These are phyloP conservation scores for Aspergillus bombycis DNA, from an alignment of 2,329 filamentous ascomycete genomes.

Conservation along the genomic window DNA sequence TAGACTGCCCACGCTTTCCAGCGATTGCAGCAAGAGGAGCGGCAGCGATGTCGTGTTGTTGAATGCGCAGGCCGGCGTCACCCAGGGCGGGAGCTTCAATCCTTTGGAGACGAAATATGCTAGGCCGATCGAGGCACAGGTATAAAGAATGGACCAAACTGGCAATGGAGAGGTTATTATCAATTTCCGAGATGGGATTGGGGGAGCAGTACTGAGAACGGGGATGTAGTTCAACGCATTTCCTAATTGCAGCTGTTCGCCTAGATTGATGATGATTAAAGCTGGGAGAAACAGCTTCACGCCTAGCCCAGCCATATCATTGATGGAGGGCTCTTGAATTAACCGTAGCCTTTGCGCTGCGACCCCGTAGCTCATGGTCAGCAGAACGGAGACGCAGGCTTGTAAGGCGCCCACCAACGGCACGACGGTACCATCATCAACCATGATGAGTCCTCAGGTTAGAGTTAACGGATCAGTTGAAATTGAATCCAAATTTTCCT, in stretches of 20 bases:
- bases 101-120: constrained; percentile 48
- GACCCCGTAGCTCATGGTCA: constrained; percentile 58
- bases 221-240: constrained; percentile 54
- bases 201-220: constrained; percentile 45
- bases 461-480: background rate
- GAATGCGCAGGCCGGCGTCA: constrained; percentile 58
- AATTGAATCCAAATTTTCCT: background rate
- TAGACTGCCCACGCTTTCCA: constrained; percentile 61
- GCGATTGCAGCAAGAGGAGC: constrained; percentile 55
- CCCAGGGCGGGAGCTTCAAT: constrained; percentile 57
- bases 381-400: constrained; percentile 57
- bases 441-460: constrained; percentile 11
- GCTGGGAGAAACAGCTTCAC: constrained; percentile 59
- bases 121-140: constrained; percentile 52
- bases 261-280: constrained; percentile 57
- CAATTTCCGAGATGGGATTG: background rate
- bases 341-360: constrained; percentile 55
- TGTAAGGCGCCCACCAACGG: constrained; percentile 58
- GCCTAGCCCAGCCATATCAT: constrained; percentile 56
- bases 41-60: constrained; percentile 62
- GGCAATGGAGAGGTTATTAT: background rate
- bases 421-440: constrained; percentile 21
- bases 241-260: constrained; percentile 52
- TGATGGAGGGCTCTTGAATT: constrained; percentile 51
- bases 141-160: constrained; percentile 58